These are phyloP conservation scores for Glebionis coronaria DNA, from an alignment of 129 eudicot species.

Conservation along the genomic window DNA sequence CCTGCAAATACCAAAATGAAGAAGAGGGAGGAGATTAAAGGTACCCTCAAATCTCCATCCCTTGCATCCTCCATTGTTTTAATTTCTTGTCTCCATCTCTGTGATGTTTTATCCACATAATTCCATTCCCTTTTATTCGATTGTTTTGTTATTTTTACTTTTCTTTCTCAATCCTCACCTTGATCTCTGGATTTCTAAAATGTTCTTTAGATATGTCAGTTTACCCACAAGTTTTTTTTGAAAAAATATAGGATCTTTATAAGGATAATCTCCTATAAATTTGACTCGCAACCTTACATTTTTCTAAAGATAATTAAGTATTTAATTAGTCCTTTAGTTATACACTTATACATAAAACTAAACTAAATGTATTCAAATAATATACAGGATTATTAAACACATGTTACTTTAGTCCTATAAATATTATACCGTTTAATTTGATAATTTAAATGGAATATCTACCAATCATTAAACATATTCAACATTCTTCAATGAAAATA, in stretches of 20 bases:
- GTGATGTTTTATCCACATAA: conserved; percentile 22
- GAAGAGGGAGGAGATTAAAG: conserved; percentile 55
- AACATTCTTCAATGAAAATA: too few relatives aligned
- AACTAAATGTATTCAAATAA: too few relatives aligned
- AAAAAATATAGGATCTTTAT: conserved; percentile 29
- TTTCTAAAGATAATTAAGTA: background rate
- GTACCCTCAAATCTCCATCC: conserved; percentile 70
- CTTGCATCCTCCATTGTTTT: conserved; percentile 56
- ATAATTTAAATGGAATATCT: too few relatives aligned
- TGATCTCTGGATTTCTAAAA: conserved; percentile 15
- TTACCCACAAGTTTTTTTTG: conserved; percentile 23
- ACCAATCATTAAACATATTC: too few relatives aligned
- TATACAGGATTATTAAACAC: too few relatives aligned
- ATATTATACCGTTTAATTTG: too few relatives aligned
- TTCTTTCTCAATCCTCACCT: conserved; percentile 14
- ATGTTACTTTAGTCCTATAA: too few relatives aligned
- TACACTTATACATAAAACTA: too few relatives aligned
- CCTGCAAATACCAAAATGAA: conserved; percentile 49
- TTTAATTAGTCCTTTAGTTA: too few relatives aligned
- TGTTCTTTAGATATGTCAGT: conserved; percentile 16
- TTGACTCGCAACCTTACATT: conserved; percentile 19
- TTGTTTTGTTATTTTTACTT: conserved; percentile 6
- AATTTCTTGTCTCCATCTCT: conserved; percentile 25
- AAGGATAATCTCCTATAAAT: conserved; percentile 20
- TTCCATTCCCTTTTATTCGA: conserved; percentile 8